Percentiles rank a stretch among this genome's conserved stretches.
These are phyloP conservation scores for Smithsoniella earleae DNA, from an alignment of 163 green algal genomes.

Conservation along the genomic window DNA sequence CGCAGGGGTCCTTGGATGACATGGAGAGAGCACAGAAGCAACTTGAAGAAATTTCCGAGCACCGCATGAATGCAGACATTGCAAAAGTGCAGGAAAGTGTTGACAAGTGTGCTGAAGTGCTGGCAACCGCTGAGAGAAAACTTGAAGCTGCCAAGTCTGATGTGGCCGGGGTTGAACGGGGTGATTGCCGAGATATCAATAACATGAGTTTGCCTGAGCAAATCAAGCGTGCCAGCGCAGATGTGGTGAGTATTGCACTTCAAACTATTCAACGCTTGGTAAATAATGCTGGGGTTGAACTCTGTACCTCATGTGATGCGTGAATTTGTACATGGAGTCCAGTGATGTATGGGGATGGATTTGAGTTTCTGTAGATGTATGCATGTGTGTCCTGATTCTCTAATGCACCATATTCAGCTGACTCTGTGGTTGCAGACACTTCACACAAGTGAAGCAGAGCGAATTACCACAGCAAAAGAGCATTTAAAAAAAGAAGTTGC, in stretches of 20 bases:
- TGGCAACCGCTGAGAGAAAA: slow-evolving; percentile 41
- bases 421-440: too few species aligned
- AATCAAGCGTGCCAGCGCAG: neutral
- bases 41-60: neutral
- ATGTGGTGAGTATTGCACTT: neutral
- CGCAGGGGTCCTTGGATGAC: too few species aligned
- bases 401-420: neutral
- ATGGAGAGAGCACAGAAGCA: too few species aligned
- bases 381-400: neutral
- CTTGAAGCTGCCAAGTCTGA: slow-evolving; percentile 63
- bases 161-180: slow-evolving; percentile 66
- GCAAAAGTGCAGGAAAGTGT: neutral
- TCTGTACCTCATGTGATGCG: slow-evolving; percentile 15
- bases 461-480: too few species aligned
- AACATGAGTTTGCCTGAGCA: slow-evolving; percentile 69
- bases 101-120: slow-evolving; percentile 39
- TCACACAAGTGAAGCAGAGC: too few species aligned
- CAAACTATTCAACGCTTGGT: neutral
- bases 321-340: slow-evolving; percentile 7
- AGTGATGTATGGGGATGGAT: too few species aligned
- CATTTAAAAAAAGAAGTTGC: too few species aligned
- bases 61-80: too few species aligned
- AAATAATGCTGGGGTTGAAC: slow-evolving; percentile 4
- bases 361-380: too few species aligned
- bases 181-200: slow-evolving; percentile 74